These are phyloP conservation scores for Hypomyces rosellus DNA, from an alignment of 2,329 filamentous ascomycete genomes.

Conservation along the genomic window DNA sequence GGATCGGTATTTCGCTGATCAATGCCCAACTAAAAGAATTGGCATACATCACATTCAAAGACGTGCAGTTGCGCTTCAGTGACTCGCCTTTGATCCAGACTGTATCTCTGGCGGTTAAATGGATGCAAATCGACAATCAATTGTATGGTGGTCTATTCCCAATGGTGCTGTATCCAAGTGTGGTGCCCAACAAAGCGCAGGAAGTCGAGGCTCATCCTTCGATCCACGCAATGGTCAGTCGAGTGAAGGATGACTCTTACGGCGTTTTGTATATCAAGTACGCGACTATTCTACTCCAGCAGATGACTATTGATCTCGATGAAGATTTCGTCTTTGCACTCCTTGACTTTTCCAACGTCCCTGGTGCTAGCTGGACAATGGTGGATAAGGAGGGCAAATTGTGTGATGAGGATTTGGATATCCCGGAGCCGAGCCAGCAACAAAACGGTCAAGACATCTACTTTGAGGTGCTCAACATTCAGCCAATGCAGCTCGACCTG, in stretches of 20 bases:
- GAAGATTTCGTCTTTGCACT: slow-evolving; percentile 98
- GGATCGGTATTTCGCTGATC: slow-evolving; percentile 87
- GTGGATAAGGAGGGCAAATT: slow-evolving; percentile 72
- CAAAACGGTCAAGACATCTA: slow-evolving; percentile 90
- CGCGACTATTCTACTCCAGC: slow-evolving; percentile 84
- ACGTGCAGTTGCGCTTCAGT: slow-evolving; percentile 83
- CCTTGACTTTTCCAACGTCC: slow-evolving; percentile 89
- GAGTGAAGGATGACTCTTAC: slow-evolving; percentile 97
- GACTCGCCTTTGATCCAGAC: slow-evolving; percentile 95
- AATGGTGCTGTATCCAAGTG: slow-evolving; percentile 92
- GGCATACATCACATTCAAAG: slow-evolving; percentile 86
- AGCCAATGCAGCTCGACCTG: slow-evolving; percentile 95
- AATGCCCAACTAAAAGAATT: slow-evolving; percentile 88
- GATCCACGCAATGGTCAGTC: slow-evolving; percentile 81
- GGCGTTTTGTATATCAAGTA: slow-evolving; percentile 99
- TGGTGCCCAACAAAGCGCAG: slow-evolving; percentile 92
- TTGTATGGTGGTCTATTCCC: slow-evolving; percentile 97
- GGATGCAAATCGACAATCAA: slow-evolving; percentile 99
- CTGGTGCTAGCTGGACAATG: slow-evolving; percentile 70
- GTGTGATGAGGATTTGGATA: slow-evolving; percentile 83
- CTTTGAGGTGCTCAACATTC: slow-evolving; percentile 93
- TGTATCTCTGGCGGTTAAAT: slow-evolving; percentile 84
- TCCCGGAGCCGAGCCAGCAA: slow-evolving; percentile 83
- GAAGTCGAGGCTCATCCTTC: slow-evolving; percentile 96
- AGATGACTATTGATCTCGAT: slow-evolving; percentile 97